Evolutionary conservation across 805 yeast genomes (phyloP).

Genomic region (Hagleromyces aurorensis): DNA sequence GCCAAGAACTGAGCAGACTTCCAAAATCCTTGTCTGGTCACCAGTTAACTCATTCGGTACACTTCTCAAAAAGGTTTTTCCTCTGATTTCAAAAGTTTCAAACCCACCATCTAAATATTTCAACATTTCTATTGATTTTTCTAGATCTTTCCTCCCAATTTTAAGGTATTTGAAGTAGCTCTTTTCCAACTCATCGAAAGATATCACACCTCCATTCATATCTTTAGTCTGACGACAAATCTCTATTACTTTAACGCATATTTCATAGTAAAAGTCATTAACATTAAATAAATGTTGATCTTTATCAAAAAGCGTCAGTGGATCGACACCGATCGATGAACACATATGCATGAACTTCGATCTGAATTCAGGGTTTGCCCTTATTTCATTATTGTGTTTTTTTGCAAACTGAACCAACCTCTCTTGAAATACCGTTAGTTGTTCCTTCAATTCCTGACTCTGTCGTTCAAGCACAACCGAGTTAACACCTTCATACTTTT

Average conservation of each 20-base stretch:
- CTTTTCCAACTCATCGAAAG: conserved; percentile 44
- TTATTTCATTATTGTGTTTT: conserved; percentile 62
- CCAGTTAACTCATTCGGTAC: conserved; percentile 54
- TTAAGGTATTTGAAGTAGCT: conserved; percentile 28
- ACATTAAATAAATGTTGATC: conserved; percentile 27
- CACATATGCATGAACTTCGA: conserved; percentile 71
- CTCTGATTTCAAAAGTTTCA: conserved; percentile 45
- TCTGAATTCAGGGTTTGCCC: conserved; percentile 55
- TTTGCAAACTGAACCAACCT: conserved; percentile 69
- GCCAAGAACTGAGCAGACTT: conserved; percentile 71
- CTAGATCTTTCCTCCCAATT: conserved; percentile 43
- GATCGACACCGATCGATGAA: conserved; percentile 75
- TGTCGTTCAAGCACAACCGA: conserved; percentile 38
- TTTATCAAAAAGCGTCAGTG: conserved; percentile 39
- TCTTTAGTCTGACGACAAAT: conserved; percentile 61
- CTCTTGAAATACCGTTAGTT: conserved; percentile 66
- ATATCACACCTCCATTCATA: conserved; percentile 75
- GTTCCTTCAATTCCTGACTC: conserved; percentile 55
- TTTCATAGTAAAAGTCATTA: conserved; percentile 52
- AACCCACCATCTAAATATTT: conserved; percentile 63
- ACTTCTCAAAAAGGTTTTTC: conserved; percentile 50
- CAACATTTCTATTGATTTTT: conserved; percentile 46
- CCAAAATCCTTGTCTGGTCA: conserved; percentile 67
- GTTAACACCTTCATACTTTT: conserved; percentile 13
- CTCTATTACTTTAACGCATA: conserved; percentile 70